Percentiles rank a stretch among this genome's conserved stretches.
phyloP scores from a whole-genome alignment of 1,284 basidiomycete species.

The Bjerkandera adusta region DNA sequence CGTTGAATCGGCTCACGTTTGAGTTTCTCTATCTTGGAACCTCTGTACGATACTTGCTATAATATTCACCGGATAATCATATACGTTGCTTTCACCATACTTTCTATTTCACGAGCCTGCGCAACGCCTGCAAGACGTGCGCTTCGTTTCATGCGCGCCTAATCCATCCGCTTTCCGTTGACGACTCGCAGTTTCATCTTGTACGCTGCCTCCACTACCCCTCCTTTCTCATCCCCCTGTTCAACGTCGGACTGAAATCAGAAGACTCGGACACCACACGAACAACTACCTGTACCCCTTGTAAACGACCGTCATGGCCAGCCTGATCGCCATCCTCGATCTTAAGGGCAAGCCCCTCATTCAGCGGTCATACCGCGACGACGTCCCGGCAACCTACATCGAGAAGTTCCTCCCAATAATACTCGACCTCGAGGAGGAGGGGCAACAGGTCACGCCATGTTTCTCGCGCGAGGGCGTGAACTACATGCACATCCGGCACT shows the following conservation, averaged over 20 bases:
- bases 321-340: conserved; percentile 91
- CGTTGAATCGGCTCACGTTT: neutral
- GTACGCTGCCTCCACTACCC: too few species aligned
- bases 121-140: too few species aligned
- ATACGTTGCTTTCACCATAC: too few species aligned
- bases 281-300: too few species aligned
- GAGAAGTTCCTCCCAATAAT: conserved; percentile 95
- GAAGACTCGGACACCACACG: too few species aligned
- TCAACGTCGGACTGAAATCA: too few species aligned
- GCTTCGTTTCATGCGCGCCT: too few species aligned
- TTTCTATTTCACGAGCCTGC: too few species aligned
- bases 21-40: neutral
- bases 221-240: too few species aligned
- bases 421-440: conserved; percentile 97
- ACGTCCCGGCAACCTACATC: conserved; percentile 86
- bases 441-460: conserved; percentile 92
- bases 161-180: too few species aligned
- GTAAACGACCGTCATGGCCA: conserved; percentile 53
- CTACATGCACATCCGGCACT: conserved; percentile 98
- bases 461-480: conserved; percentile 94
- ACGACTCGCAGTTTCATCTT: too few species aligned
- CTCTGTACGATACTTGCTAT: neutral
- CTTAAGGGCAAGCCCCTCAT: conserved; percentile 99
- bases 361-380: conserved; percentile 96
- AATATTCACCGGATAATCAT: too few species aligned